Evolutionary conservation across 257 asterid species (phyloP).

Genomic region (Leonotis leonurus): DNA sequence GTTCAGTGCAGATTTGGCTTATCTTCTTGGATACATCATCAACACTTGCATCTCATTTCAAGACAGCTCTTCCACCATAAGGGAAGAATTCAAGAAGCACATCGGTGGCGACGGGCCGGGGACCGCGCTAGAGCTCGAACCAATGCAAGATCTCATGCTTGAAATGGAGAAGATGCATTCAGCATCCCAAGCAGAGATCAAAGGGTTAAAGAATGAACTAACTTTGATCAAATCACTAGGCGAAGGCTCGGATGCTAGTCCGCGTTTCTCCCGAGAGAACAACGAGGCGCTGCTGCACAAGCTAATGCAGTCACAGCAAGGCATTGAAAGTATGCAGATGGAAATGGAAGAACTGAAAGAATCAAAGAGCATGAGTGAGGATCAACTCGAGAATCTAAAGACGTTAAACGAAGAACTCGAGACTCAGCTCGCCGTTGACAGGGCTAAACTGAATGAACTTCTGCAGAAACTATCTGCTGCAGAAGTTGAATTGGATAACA

Average conservation of each 20-base stretch:
- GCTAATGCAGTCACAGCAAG: conserved; percentile 27
- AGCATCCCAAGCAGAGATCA: conserved; percentile 34
- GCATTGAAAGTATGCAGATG: conserved; percentile 17
- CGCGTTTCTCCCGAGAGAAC: too few relatives aligned
- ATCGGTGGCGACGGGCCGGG: conserved; percentile 47
- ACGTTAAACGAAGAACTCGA: conserved; percentile 60
- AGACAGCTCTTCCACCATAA: conserved; percentile 5
- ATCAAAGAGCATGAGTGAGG: conserved; percentile 43
- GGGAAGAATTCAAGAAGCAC: conserved; percentile 42
- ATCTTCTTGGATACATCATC: conserved; percentile 31
- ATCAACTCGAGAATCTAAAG: conserved; percentile 59
- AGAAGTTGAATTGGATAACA: conserved; percentile 65
- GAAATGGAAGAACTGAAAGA: conserved; percentile 43
- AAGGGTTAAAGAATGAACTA: conserved; percentile 41
- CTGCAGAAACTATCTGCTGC: conserved; percentile 49
- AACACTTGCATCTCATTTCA: conserved; percentile 17
- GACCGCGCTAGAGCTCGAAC: conserved; percentile 36
- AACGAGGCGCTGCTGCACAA: conserved; percentile 23
- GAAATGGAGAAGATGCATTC: conserved; percentile 48
- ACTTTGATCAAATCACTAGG: conserved; percentile 18
- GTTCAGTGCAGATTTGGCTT: conserved; percentile 26
- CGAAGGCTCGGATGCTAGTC: conserved; percentile 19
- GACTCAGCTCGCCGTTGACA: conserved; percentile 52
- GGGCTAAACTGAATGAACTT: conserved; percentile 36
- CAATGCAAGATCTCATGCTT: conserved; percentile 41